Base-by-base conservation (phyloP, 75 land plant species). In the Sequoiadendron giganteum region DNA sequence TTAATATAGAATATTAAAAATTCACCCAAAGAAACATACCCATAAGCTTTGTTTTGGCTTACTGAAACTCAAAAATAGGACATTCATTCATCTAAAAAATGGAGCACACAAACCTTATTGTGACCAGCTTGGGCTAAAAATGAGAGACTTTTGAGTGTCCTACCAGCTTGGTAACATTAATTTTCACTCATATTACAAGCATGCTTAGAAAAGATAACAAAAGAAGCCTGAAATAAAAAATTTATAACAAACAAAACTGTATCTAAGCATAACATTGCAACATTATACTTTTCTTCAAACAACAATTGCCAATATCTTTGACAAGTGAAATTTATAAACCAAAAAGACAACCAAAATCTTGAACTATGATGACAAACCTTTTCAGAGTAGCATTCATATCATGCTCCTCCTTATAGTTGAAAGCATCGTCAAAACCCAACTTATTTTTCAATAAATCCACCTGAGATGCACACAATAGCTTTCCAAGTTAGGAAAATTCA, bases 401-500 rank as follows among this genome's bases (percentile, higher is more conserved):
- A 40, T 79, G 34, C 72, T 95, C 96, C 38, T 90, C 90, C 84
- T 93, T 95, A 88, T 95, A 95, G 89, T 94, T 95, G 89, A 95
- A 92, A 28, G 95, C 96, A 86, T 94, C 96, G 85, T 95, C 94
- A 89, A 91, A 95, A 18, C 95, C 95, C 84, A 94, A 88, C 85
- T 94, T 86, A 30, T 89, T 77, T 86, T 93, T 95, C 10, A 95
- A 88, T 81, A 95, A 72, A n/a, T 89, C 83, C 19, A 93, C 93
- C 94, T 95, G 83, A 21, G 40, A 52, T 52, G 13, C 10, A 10
- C 55, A 52, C 55, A 52, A 10, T 48, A 2, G 10, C 13, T 52
- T 11, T 52, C 55, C 13, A 52, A 52, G 55, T 52, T 0, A 14
- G 55, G 55, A 10, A 52, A 52, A 10, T 52, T 7, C 13, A 52